Conservation (phyloP, 345 rosid genomes). For the Arabis hirsuta region DNA sequence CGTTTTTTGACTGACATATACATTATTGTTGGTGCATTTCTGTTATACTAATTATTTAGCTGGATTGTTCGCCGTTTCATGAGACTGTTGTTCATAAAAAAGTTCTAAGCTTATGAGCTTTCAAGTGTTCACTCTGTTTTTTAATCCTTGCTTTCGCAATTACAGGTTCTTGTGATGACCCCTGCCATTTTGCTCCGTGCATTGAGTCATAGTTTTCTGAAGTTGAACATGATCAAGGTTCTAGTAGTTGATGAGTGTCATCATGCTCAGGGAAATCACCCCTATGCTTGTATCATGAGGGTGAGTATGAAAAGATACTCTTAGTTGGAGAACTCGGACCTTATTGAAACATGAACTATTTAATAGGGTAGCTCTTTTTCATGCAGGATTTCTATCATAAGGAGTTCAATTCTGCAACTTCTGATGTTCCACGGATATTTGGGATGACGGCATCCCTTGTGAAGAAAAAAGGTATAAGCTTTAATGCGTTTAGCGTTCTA, state of each 20-base stretch:
- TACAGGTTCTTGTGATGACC: constrained; percentile 94
- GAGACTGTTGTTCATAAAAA: not conserved
- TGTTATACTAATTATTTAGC: not conserved
- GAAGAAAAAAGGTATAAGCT: constrained; percentile 66
- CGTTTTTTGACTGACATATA: not conserved
- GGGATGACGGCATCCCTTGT: constrained; percentile 98
- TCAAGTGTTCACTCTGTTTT: constrained; percentile 21
- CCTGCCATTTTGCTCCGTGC: constrained; percentile 77
- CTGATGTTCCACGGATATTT: constrained; percentile 69
- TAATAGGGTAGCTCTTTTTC: not conserved
- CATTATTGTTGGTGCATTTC: not conserved
- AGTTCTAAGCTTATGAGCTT: not conserved
- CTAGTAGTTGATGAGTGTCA: constrained; percentile 93
- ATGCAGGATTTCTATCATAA: constrained; percentile 83
- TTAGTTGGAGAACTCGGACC: not conserved
- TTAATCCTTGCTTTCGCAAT: not conserved
- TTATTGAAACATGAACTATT: not conserved
- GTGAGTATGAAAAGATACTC: constrained; percentile 51
- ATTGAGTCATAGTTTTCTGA: constrained; percentile 70
- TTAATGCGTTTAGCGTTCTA: constrained; percentile 17
- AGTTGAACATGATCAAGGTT: constrained; percentile 65
- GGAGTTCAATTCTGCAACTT: constrained; percentile 40
- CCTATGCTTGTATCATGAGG: constrained; percentile 80
- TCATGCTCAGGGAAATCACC: constrained; percentile 70
- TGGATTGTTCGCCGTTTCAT: constrained; percentile 12